Evolutionary conservation across 1,284 basidiomycete genomes (phyloP).

Genomic region (Pseudozyma tsukubaensis): DNA sequence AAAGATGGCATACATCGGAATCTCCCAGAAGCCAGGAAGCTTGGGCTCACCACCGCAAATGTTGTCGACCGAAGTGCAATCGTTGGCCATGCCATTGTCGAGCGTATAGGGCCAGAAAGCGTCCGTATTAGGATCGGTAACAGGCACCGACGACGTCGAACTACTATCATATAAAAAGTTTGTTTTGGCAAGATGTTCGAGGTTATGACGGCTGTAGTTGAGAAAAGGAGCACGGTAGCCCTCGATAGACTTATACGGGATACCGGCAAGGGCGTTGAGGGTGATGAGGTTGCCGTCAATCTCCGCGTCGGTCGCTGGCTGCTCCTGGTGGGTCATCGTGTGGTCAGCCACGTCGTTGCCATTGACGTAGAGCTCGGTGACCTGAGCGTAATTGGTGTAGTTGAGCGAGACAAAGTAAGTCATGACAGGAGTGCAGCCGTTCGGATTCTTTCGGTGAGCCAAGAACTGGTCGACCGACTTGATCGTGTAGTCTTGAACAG

Average conservation of each 20-base stretch:
- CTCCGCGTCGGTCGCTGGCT: constrained; percentile 72
- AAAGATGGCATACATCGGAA: constrained; percentile 58
- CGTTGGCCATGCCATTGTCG: constrained; percentile 79
- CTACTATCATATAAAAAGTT: too few relatives aligned
- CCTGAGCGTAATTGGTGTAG: constrained; percentile 80
- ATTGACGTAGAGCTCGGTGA: constrained; percentile 85
- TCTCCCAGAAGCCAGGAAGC: constrained; percentile 74
- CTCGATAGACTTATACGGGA: constrained; percentile 77
- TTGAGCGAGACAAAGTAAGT: constrained; percentile 70
- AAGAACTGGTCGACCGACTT: constrained; percentile 80
- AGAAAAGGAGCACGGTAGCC: constrained; percentile 85
- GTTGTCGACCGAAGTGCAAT: constrained; percentile 74
- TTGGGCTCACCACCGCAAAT: constrained; percentile 79
- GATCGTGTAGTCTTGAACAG: constrained; percentile 79
- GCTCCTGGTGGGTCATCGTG: constrained; percentile 83
- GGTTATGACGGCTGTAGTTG: constrained; percentile 76
- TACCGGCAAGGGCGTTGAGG: constrained; percentile 81
- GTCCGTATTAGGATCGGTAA: constrained; percentile 77
- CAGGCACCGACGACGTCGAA: too few relatives aligned
- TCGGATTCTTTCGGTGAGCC: constrained; percentile 81
- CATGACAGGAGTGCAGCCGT: constrained; percentile 78
- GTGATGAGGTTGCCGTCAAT: constrained; percentile 83
- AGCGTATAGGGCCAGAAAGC: constrained; percentile 73
- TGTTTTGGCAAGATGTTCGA: too few relatives aligned
- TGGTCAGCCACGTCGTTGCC: constrained; percentile 89